Percentiles rank a stretch among this genome's conserved stretches.
Evolutionary conservation across 257 asterid species (phyloP).

Genomic region (Solanum sejunctum): DNA sequence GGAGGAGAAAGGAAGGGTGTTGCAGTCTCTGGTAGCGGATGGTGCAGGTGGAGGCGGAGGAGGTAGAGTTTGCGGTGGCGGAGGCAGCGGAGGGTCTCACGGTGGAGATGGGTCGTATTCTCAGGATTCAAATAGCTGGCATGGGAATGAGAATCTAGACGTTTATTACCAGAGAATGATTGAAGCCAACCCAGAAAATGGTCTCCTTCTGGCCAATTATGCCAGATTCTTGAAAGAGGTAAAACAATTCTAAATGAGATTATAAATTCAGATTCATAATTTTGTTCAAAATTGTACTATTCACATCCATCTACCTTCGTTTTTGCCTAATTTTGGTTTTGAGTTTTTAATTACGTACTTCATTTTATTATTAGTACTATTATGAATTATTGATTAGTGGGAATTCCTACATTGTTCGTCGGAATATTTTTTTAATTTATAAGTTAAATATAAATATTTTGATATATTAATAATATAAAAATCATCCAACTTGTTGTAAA

Average conservation of each 20-base stretch:
- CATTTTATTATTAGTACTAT: neutral
- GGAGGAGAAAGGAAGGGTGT: conserved; percentile 14
- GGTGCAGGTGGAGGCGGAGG: conserved; percentile 4
- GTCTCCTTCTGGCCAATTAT: conserved; percentile 64
- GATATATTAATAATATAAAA: too few species aligned
- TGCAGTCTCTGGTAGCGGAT: conserved; percentile 20
- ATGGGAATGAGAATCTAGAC: conserved; percentile 39
- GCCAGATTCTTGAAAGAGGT: conserved; percentile 83
- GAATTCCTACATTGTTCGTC: neutral
- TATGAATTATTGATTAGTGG: neutral
- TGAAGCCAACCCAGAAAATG: conserved; percentile 55
- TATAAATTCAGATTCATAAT: neutral
- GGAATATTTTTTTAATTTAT: too few species aligned
- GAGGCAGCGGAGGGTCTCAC: conserved; percentile 21
- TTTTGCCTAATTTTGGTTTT: neutral
- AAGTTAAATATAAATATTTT: too few species aligned
- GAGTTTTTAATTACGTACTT: neutral
- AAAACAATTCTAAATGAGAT: neutral
- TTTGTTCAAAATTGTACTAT: neutral
- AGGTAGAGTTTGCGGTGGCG: conserved; percentile 19
- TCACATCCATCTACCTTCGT: neutral
- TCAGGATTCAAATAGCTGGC: conserved; percentile 43
- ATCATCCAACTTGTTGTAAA: too few species aligned
- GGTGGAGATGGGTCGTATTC: conserved; percentile 33
- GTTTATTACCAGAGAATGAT: conserved; percentile 70